Conservation (phyloP, 2,329 filamentous ascomycete genomes). For the Penicillium expansum region DNA sequence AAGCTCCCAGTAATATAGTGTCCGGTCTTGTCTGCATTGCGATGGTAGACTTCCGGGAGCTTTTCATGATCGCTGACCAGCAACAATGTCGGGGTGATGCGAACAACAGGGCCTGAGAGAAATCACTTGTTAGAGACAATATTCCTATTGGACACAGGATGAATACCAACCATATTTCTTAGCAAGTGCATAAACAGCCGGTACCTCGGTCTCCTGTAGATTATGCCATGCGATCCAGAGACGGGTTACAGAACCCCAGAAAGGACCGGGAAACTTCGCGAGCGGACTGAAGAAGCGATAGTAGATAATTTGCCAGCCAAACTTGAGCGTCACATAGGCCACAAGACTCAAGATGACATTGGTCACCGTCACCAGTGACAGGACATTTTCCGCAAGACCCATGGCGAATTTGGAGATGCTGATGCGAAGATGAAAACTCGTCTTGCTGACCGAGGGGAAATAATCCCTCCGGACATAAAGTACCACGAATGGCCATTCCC, state of each 20-base stretch:
- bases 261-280: constrained; percentile 53
- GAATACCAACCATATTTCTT: constrained; percentile 48
- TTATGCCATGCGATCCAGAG: constrained; percentile 56
- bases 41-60: constrained; percentile 56
- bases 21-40: constrained; percentile 56
- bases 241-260: constrained; percentile 54
- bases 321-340: constrained; percentile 24
- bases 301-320: constrained; percentile 40
- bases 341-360: constrained; percentile 24
- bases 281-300: constrained; percentile 54
- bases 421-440: background rate
- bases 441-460: background rate
- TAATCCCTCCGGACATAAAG: background rate
- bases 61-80: constrained; percentile 54
- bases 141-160: background rate
- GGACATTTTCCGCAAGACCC: constrained; percentile 24
- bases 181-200: constrained; percentile 44
- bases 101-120: constrained; percentile 50
- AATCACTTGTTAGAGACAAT: background rate
- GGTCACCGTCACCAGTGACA: constrained; percentile 30
- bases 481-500: background rate
- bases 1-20: constrained; percentile 60
- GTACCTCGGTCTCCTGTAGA: constrained; percentile 47
- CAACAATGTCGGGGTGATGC: constrained; percentile 54
- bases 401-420: constrained; percentile 18